Evolutionary conservation across 345 rosid species (phyloP).

Genomic region (Acer yangbiense): DNA sequence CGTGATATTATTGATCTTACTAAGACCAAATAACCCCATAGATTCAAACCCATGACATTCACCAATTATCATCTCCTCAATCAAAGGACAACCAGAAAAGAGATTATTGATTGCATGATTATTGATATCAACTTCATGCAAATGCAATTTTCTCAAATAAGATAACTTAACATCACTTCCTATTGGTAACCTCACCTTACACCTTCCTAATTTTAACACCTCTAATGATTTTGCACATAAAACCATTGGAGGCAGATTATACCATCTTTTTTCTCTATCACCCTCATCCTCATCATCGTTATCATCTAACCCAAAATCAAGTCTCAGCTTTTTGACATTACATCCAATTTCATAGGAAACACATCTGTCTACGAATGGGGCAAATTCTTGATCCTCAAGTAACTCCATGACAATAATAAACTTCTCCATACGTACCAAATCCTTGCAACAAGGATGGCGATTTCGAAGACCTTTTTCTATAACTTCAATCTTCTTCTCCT

Average conservation of each 20-base stretch:
- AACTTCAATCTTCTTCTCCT: not conserved
- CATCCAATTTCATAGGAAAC: not conserved
- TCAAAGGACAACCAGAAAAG: not conserved
- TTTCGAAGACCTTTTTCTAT: not conserved
- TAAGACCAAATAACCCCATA: not conserved
- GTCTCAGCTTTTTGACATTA: not conserved
- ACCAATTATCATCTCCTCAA: not conserved
- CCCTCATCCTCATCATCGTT: too few relatives aligned
- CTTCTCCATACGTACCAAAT: not conserved
- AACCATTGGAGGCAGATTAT: not conserved
- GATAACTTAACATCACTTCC: not conserved
- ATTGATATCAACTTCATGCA: not conserved
- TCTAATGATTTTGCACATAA: not conserved
- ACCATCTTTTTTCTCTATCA: not conserved
- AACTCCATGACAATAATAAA: not conserved
- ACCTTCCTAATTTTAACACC: not conserved
- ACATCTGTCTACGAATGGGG: not conserved
- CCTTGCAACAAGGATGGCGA: not conserved
- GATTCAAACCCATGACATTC: not conserved
- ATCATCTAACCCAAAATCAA: not conserved
- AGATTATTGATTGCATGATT: not conserved
- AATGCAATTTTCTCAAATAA: slow-evolving; percentile 1
- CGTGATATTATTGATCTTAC: too few relatives aligned
- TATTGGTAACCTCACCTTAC: not conserved
- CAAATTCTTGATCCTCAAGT: not conserved